Conservation (phyloP, 495 filamentous ascomycete species). For the Tuber borchii region DNA sequence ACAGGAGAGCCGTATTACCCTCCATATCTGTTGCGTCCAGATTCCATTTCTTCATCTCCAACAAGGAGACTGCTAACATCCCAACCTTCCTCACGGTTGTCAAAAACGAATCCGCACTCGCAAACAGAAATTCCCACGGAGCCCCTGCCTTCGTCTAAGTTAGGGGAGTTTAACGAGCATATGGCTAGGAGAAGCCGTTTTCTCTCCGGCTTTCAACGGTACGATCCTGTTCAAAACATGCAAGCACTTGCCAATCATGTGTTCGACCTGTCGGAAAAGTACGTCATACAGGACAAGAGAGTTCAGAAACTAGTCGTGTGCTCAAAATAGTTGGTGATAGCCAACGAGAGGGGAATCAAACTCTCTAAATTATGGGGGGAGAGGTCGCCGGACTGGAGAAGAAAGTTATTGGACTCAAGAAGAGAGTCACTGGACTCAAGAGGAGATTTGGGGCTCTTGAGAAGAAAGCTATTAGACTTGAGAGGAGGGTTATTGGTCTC, state of each 20-base stretch:
- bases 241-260: constrained; percentile 39
- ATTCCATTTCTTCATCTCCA: too few species aligned
- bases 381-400: constrained; percentile 2
- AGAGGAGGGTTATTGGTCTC: too few species aligned
- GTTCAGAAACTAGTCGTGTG: constrained; percentile 24
- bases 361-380: constrained; percentile 23
- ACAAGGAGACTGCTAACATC: too few species aligned
- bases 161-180: constrained; percentile 33
- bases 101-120: too few species aligned
- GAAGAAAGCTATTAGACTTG: too few species aligned
- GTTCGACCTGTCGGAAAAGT: constrained; percentile 35
- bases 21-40: too few species aligned
- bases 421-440: too few species aligned
- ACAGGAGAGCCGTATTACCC: too few species aligned
- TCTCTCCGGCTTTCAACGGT: constrained; percentile 33
- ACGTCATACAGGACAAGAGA: constrained; percentile 21
- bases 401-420: too few species aligned
- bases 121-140: too few species aligned
- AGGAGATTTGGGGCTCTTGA: too few species aligned
- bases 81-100: too few species aligned
- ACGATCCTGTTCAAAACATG: constrained; percentile 41
- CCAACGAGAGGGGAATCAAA: constrained; percentile 20
- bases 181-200: constrained; percentile 36
- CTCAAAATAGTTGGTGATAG: constrained; percentile 22
- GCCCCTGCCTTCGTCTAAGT: constrained; percentile 24